Conservation (phyloP, 768 basidiomycete genomes). For the Lanmaoa pseudosensibilis region DNA sequence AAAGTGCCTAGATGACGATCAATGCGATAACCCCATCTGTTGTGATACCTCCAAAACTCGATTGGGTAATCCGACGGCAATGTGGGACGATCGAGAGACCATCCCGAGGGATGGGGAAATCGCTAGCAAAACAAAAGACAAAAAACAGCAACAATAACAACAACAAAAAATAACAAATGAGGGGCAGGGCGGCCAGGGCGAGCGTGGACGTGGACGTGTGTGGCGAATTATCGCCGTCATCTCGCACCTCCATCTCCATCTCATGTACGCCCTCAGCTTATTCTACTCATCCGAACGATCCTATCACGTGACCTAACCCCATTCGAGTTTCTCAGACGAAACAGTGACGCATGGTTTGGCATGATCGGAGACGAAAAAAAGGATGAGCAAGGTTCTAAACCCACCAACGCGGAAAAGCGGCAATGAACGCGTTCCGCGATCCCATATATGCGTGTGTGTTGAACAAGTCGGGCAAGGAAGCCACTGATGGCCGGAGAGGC, state of each 20-base stretch:
- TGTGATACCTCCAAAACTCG: neutral
- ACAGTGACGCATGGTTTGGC: slow-evolving; percentile 11
- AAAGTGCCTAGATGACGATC: slow-evolving; percentile 2
- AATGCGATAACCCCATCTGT: neutral
- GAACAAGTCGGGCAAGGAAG: slow-evolving; percentile 1
- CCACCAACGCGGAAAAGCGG: slow-evolving; percentile 24
- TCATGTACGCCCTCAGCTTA: slow-evolving; percentile 2
- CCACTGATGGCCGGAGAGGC: slow-evolving; percentile 12
- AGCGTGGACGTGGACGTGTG: neutral
- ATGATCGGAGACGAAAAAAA: slow-evolving; percentile 17
- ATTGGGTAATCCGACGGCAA: slow-evolving; percentile 11
- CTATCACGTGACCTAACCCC: slow-evolving; percentile 15
- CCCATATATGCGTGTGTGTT: neutral
- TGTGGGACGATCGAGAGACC: slow-evolving; percentile 9
- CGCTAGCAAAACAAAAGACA: neutral
- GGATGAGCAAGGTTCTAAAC: slow-evolving; percentile 1
- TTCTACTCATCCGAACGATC: slow-evolving; percentile 6
- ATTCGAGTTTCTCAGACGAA: slow-evolving; percentile 16
- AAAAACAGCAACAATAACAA: neutral
- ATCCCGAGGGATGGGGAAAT: neutral
- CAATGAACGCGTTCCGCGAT: slow-evolving; percentile 25
- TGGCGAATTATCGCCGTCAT: slow-evolving; percentile 5
- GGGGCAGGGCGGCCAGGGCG: neutral
- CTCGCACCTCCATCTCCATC: neutral
- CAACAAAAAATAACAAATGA: neutral